phyloP scores from a whole-genome alignment of 2,329 filamentous ascomycete genomes.

The Aureobasidium vineae region DNA sequence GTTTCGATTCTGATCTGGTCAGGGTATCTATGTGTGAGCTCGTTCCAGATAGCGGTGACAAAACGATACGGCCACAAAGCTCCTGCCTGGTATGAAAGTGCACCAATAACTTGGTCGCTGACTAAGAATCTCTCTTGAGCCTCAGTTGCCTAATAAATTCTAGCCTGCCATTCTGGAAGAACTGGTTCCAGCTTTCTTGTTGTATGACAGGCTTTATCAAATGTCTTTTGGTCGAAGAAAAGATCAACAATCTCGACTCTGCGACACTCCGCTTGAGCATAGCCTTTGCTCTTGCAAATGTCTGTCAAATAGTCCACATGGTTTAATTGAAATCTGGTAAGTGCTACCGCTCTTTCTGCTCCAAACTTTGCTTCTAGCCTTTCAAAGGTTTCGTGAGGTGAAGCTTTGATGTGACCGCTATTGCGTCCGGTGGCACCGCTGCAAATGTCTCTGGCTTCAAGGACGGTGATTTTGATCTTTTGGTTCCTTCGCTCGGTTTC shows the following conservation, averaged over 20 bases:
- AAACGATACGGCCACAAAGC: slow-evolving; percentile 13
- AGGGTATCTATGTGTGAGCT: background rate
- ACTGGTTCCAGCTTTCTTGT: background rate
- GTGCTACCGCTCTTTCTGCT: background rate
- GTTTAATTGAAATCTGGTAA: background rate
- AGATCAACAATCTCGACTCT: background rate
- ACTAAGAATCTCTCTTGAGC: background rate
- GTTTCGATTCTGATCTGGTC: slow-evolving; percentile 33
- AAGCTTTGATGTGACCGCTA: slow-evolving; percentile 46
- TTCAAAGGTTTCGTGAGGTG: background rate
- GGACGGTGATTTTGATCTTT: slow-evolving; percentile 39
- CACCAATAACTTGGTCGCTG: background rate
- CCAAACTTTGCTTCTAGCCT: background rate
- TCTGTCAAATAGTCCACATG: background rate
- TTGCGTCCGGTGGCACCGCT: slow-evolving; percentile 49
- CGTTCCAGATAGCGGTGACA: slow-evolving; percentile 1
- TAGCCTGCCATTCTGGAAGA: background rate
- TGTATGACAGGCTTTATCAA: background rate
- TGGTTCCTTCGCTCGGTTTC: slow-evolving; percentile 28
- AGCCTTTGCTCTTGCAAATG: background rate
- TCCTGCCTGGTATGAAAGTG: background rate
- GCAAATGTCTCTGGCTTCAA: slow-evolving; percentile 45
- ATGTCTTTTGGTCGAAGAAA: background rate
- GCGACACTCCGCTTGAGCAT: background rate
- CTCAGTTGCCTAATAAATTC: background rate